Base-by-base conservation (phyloP, 352 stramenopile species). In the Globisporangium yorkense region DNA sequence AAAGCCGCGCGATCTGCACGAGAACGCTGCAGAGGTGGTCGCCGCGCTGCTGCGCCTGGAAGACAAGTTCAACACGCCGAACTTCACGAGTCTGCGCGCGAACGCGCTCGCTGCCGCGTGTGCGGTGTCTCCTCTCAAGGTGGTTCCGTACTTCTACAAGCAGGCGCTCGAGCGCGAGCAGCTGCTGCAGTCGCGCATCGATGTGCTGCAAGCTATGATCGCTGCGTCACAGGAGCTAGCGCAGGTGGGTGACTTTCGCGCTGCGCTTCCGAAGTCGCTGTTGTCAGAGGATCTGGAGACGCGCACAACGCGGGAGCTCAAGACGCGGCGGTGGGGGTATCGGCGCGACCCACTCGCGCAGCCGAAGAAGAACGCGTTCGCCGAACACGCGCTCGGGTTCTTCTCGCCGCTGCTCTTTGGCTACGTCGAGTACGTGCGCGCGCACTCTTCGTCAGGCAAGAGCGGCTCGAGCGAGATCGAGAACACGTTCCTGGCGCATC, bases 361-460 rank as follows among this genome's bases (percentile, higher is more conserved):
- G 0, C 62, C 78, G 9, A 88, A 77, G 69, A 74, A 68, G 53
- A 92, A 92, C 29, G 71, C 66, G 2, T 92, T 92, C 59, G 74
- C 56, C 29, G 75, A 84, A 1, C 65, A 87, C 21, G 77, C 78
- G 4, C 54, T 89, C 27, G 53, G 56, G 21, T 92, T 92, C 57
- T 92, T 92, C 60, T 87, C 76, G n/a, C 80, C 82, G 16, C 45
- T 92, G 44, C 51, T 92, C 4, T 87, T 88, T 49, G 80, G 82
- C 2, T 92, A 89, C 59, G 60, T 85, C 21, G 65, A 85, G 49
- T 92, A 84, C 54, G 56, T 74, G 31, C 73, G 64, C 6, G 58
- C 69, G 29, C 63, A 82, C 52, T 18, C 67, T 29, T 40, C 39
- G 5, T 31, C 48, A 3, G 69, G 45, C 37, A 20, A 31, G 4